Conservation (phyloP, 176 grass and related monocot genomes). For the Calamus simplicifolius region DNA sequence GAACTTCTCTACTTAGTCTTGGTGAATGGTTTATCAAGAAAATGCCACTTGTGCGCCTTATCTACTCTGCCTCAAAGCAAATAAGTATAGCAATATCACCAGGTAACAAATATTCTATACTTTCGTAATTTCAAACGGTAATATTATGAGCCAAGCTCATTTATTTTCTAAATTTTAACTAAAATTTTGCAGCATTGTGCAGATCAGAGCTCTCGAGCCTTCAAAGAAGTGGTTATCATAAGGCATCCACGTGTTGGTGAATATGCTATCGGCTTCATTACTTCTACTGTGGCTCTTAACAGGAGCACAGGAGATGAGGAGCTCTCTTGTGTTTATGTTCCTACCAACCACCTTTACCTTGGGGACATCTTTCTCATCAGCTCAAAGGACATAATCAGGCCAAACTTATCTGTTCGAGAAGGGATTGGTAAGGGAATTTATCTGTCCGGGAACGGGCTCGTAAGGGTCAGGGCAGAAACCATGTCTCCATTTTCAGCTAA, state of each 20-base stretch:
- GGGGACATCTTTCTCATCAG: conserved; percentile 65
- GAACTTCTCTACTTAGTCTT: conserved; percentile 55
- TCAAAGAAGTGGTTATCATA: conserved; percentile 84
- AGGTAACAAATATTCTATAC: conserved; percentile 20
- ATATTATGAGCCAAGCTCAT: too few relatives aligned
- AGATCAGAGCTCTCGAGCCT: conserved; percentile 56
- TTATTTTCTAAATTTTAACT: too few relatives aligned
- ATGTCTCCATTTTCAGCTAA: neutral
- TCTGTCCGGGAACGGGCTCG: conserved; percentile 65
- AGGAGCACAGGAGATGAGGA: conserved; percentile 35
- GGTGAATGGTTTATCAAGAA: conserved; percentile 69
- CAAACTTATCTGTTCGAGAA: conserved; percentile 59
- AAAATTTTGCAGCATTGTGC: conserved; percentile 4
- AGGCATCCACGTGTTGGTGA: conserved; percentile 61
- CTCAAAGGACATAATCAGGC: conserved; percentile 46
- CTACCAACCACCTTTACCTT: conserved; percentile 73
- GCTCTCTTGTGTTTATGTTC: conserved; percentile 60
- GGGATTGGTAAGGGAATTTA: conserved; percentile 56
- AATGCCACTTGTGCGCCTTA: conserved; percentile 59
- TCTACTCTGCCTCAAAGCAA: conserved; percentile 69
- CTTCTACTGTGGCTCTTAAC: conserved; percentile 48
- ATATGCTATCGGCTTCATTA: conserved; percentile 74
- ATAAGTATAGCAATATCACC: conserved; percentile 67
- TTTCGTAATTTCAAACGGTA: too few relatives aligned
- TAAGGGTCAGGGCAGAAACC: neutral